Evolutionary conservation across 2,329 filamentous ascomycete genomes (phyloP).

Genomic region (Apiospora saccharicola): DNA sequence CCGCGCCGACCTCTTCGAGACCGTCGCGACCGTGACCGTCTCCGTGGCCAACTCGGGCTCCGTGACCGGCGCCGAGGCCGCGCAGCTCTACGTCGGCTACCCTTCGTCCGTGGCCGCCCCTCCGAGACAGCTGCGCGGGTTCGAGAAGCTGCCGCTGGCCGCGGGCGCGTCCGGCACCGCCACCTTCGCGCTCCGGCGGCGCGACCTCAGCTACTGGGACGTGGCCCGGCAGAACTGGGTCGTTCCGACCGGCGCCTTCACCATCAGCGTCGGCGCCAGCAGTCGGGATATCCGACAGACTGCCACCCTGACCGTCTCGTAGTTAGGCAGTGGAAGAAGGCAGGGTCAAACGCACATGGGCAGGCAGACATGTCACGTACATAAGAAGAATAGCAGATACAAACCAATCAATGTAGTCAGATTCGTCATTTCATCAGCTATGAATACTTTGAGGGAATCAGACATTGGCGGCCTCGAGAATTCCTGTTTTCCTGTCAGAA

Average conservation of each 20-base stretch:
- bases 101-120: conserved; percentile 48
- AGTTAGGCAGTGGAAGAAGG: background rate
- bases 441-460: background rate
- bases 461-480: background rate
- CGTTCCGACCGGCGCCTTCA: conserved; percentile 47
- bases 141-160: conserved; percentile 63
- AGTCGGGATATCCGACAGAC: conserved; percentile 16
- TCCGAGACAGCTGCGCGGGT: conserved; percentile 66
- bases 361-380: background rate
- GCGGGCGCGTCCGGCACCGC: conserved; percentile 56
- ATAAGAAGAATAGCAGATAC: background rate
- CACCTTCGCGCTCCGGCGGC: conserved; percentile 60
- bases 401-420: background rate
- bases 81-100: conserved; percentile 63
- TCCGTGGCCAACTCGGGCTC: conserved; percentile 61
- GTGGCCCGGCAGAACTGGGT: conserved; percentile 66
- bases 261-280: conserved; percentile 23
- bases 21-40: conserved; percentile 56
- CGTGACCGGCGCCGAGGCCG: conserved; percentile 60
- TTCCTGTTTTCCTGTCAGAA: background rate
- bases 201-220: conserved; percentile 74
- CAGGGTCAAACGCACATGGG: background rate
- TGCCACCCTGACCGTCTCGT: conserved; percentile 10
- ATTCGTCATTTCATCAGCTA: background rate
- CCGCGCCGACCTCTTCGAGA: conserved; percentile 63